Percentiles rank a stretch among this genome's conserved stretches.
Evolutionary conservation across 192 early-diverging fungal genomes (phyloP).

Genomic region (Obelidium mucronatum): DNA sequence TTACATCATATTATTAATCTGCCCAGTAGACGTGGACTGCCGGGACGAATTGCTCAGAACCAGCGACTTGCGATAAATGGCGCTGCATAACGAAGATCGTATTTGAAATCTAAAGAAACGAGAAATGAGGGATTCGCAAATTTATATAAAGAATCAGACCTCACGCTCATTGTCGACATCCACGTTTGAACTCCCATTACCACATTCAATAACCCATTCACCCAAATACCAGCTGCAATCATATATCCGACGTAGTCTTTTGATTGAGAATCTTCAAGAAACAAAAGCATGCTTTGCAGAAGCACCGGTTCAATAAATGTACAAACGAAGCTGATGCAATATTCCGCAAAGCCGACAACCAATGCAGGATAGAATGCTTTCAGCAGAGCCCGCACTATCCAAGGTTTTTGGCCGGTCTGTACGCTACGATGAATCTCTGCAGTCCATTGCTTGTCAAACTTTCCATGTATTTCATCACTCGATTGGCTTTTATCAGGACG

Average conservation of each 20-base stretch:
- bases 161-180: slow-evolving; percentile 22
- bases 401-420: neutral
- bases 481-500: slow-evolving; percentile 31
- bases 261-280: slow-evolving; percentile 13
- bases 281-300: slow-evolving; percentile 7
- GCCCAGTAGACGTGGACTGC: slow-evolving; percentile 33
- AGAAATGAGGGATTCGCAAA: no score
- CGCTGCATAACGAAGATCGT: slow-evolving; percentile 26
- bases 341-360: slow-evolving; percentile 19
- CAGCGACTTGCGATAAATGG: slow-evolving; percentile 39
- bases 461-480: neutral
- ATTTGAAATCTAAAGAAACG: slow-evolving; percentile 30
- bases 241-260: slow-evolving; percentile 27
- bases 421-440: slow-evolving; percentile 2
- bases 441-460: slow-evolving; percentile 26
- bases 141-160: slow-evolving; percentile 14
- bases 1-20: slow-evolving; percentile 39
- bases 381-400: slow-evolving; percentile 21
- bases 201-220: slow-evolving; percentile 19
- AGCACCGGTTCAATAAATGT: slow-evolving; percentile 34
- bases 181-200: slow-evolving; percentile 31
- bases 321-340: slow-evolving; percentile 24
- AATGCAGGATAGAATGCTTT: slow-evolving; percentile 28
- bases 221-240: slow-evolving; percentile 27
- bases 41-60: slow-evolving; percentile 18